Evolutionary conservation across 2,329 filamentous ascomycete genomes (phyloP).

Genomic region (Phymatotrichopsis omnivora): DNA sequence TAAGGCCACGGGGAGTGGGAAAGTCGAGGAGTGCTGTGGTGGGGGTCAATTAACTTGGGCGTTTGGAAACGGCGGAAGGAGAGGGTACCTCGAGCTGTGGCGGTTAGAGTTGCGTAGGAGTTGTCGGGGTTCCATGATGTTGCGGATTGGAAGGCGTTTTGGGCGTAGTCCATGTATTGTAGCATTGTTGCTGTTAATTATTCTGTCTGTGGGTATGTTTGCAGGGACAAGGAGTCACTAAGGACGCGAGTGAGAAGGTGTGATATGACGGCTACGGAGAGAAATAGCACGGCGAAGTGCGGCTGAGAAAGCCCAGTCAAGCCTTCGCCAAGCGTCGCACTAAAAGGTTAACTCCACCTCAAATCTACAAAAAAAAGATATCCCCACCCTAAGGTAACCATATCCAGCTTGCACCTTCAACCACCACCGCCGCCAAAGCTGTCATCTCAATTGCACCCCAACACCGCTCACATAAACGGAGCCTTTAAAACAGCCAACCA

Average conservation of each 20-base stretch:
- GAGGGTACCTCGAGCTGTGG: slow-evolving; percentile 61
- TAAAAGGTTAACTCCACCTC: too few species aligned
- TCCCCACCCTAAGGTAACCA: slow-evolving; percentile 2
- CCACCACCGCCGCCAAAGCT: neutral
- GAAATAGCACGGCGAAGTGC: too few species aligned
- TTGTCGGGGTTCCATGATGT: slow-evolving; percentile 88
- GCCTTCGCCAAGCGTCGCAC: too few species aligned
- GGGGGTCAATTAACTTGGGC: slow-evolving; percentile 22
- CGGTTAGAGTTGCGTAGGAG: slow-evolving; percentile 77
- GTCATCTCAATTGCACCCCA: slow-evolving; percentile 3
- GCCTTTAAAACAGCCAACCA: neutral
- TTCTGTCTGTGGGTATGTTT: neutral
- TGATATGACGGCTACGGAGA: too few species aligned
- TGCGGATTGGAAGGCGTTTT: slow-evolving; percentile 76
- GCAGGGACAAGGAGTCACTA: neutral
- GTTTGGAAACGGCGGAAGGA: slow-evolving; percentile 24
- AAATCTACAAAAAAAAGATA: slow-evolving; percentile 11
- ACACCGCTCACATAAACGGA: neutral
- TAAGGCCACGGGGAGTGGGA: slow-evolving; percentile 69
- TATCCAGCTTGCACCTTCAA: slow-evolving; percentile 8
- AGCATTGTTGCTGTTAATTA: slow-evolving; percentile 51
- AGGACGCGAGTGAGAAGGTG: neutral
- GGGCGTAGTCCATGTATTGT: slow-evolving; percentile 96
- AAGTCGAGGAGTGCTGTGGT: slow-evolving; percentile 72
- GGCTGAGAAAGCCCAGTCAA: slow-evolving; percentile 18